A percentile compares a stretch with the other conserved stretches of the same genome.
Conservation (phyloP, 768 basidiomycete genomes). For the Baorangia bicolor region DNA sequence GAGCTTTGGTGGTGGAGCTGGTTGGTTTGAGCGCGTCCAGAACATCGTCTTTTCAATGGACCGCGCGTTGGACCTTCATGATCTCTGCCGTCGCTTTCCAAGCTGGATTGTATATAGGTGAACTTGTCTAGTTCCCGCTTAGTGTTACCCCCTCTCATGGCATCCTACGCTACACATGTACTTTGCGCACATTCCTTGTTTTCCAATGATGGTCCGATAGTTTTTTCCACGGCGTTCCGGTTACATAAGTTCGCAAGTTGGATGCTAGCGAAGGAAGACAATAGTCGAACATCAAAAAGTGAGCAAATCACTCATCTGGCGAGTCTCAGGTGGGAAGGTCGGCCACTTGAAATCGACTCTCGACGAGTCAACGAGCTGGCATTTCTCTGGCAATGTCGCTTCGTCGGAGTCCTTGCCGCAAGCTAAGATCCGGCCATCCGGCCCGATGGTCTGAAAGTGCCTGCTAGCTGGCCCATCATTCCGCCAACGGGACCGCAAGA, state of each 20-base stretch:
- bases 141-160: conserved; percentile 21
- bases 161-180: conserved; percentile 21
- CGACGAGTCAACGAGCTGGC: background rate
- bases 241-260: background rate
- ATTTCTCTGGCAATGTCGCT: no score
- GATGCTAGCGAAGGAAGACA: background rate
- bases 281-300: background rate
- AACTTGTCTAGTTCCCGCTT: conserved; percentile 11
- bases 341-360: background rate
- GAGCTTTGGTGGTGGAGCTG: conserved; percentile 15
- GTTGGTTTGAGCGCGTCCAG: background rate
- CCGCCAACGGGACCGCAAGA: no score
- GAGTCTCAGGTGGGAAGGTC: background rate
- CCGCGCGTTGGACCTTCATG: conserved; percentile 5
- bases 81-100: background rate
- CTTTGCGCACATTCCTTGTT: conserved; percentile 14
- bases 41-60: background rate
- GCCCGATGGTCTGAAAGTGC: no score
- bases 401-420: no score
- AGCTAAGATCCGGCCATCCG: background rate
- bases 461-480: no score
- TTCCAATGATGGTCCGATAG: background rate
- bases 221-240: background rate
- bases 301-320: background rate
- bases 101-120: conserved; percentile 16